Evolutionary conservation across 2,329 filamentous ascomycete species (phyloP).

Genomic region (Niveomyces coronatus): DNA sequence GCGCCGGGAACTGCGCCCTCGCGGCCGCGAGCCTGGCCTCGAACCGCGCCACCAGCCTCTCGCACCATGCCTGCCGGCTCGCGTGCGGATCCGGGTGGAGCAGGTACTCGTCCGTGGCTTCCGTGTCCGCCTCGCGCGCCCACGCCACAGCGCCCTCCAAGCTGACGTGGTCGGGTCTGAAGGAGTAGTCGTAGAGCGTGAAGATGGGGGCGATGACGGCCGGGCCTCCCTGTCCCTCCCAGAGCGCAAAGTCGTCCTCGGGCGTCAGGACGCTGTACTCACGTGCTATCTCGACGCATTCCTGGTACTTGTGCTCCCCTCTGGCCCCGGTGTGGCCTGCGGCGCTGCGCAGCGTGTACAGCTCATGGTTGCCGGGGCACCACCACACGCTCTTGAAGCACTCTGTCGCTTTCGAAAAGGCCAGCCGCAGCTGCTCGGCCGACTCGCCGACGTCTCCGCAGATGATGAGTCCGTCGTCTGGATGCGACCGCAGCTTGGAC

Average conservation of each 20-base stretch:
- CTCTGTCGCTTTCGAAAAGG: slow-evolving; percentile 20
- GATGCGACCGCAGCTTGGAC: slow-evolving; percentile 20
- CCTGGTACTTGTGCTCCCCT: slow-evolving; percentile 43
- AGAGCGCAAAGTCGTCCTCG: slow-evolving; percentile 43
- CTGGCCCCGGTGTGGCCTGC: slow-evolving; percentile 21
- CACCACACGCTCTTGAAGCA: slow-evolving; percentile 36
- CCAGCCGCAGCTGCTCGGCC: slow-evolving; percentile 22
- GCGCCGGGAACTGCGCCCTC: slow-evolving; percentile 2
- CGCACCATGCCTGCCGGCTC: slow-evolving; percentile 25
- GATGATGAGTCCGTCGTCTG: slow-evolving; percentile 26
- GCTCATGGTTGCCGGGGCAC: slow-evolving; percentile 48
- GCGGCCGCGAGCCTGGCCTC: slow-evolving; percentile 21
- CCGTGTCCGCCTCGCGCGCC: slow-evolving; percentile 25
- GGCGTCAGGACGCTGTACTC: slow-evolving; percentile 42
- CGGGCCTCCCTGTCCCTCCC: slow-evolving; percentile 40
- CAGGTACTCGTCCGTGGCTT: slow-evolving; percentile 27
- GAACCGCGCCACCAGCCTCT: slow-evolving; percentile 17
- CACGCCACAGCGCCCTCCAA: slow-evolving; percentile 31
- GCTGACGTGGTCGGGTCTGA: slow-evolving; percentile 36
- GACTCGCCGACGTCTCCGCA: slow-evolving; percentile 28
- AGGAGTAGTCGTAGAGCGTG: slow-evolving; percentile 51
- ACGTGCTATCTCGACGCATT: slow-evolving; percentile 42
- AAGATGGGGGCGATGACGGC: slow-evolving; percentile 44
- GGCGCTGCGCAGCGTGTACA: slow-evolving; percentile 36
- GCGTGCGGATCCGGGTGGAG: slow-evolving; percentile 25